Evolutionary conservation across 305 asterid genomes (phyloP), one percentile per base, ranked within the genome.

Genomic region (Fraxinus nigra): DNA sequence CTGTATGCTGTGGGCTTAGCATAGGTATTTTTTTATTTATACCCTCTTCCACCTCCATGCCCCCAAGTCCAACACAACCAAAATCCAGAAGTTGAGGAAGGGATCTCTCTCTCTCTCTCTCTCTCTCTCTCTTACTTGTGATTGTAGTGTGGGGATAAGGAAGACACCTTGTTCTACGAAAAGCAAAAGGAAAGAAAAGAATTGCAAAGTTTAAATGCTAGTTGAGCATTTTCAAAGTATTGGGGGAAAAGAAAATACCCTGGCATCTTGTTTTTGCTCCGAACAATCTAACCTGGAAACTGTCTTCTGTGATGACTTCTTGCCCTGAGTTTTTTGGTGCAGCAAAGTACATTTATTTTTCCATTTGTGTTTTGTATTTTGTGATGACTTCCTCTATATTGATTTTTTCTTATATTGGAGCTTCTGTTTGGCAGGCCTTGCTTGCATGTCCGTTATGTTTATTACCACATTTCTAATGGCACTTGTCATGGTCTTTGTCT

Each of bases 381-480:
- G 38, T 11, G 37, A 67, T 13, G 18, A 67, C 32, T 26, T 65
- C 35, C 18, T 10, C 35, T 28, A 4, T 67, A 67, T 28, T 30
- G 37, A 28, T 78, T 30, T 65, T 28, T 79, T 77, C 85, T 84
- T 16, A 74, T 43, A 67, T 67, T 73, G 79, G 79, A 61, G 48
- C 16, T 76, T 67, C 30, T 72, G 30, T 82, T 79, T 88, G 78
- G 80, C 97, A 96, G 99, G 99, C 59, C 88, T 96, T 67, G 99
- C 99, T 79, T 97, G 96, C 85, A 94, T 93, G 97, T 90, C 98
- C 0, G 99, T 95, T 83, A 94, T 95, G 98, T 94, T 90, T 84
- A 93, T 95, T 33, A 94, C 99, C 14, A 96, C 99, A 72, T 92
- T 94, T 87, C 93, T 96, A 82, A 93, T 94, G 98, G 91, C 98